Evolutionary conservation across 805 yeast species (phyloP).

Genomic region (Starmerella stellata): DNA sequence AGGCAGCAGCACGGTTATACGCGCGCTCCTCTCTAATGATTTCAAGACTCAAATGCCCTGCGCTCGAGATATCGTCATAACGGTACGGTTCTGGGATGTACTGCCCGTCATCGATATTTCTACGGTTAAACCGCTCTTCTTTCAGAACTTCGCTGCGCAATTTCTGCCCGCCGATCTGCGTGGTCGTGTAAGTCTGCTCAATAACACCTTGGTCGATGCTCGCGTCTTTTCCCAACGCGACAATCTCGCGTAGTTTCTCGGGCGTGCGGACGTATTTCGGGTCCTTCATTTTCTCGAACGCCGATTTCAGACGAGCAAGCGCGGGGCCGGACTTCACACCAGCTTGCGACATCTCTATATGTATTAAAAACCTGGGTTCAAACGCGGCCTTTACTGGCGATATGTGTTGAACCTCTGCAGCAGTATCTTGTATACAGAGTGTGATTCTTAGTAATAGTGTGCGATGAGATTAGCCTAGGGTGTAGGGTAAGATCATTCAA

Average conservation of each 20-base stretch:
- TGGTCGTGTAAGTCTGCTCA: slow-evolving; percentile 17
- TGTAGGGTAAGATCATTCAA: too few relatives aligned
- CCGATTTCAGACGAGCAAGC: slow-evolving; percentile 18
- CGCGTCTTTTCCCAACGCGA: slow-evolving; percentile 20
- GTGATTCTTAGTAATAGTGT: too few relatives aligned
- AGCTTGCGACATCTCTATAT: not conserved
- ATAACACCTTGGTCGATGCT: slow-evolving; percentile 18
- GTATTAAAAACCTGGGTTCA: too few relatives aligned
- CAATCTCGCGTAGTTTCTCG: slow-evolving; percentile 18
- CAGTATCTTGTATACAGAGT: too few relatives aligned
- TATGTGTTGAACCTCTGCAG: too few relatives aligned
- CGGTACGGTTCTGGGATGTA: slow-evolving; percentile 24
- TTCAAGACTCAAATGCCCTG: slow-evolving; percentile 52
- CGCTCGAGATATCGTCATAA: slow-evolving; percentile 48
- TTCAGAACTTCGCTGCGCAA: slow-evolving; percentile 11
- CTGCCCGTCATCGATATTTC: slow-evolving; percentile 15
- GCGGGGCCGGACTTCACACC: slow-evolving; percentile 5
- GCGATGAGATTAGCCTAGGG: too few relatives aligned
- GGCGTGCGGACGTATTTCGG: slow-evolving; percentile 17
- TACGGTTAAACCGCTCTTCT: slow-evolving; percentile 4
- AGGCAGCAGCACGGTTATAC: slow-evolving; percentile 69
- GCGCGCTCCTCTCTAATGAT: slow-evolving; percentile 61
- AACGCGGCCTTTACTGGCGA: too few relatives aligned
- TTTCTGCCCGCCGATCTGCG: too few relatives aligned
- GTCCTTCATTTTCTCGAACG: slow-evolving; percentile 21